Conservation (phyloP, 1,139 yeast species). For the Taiozyma onychis region DNA sequence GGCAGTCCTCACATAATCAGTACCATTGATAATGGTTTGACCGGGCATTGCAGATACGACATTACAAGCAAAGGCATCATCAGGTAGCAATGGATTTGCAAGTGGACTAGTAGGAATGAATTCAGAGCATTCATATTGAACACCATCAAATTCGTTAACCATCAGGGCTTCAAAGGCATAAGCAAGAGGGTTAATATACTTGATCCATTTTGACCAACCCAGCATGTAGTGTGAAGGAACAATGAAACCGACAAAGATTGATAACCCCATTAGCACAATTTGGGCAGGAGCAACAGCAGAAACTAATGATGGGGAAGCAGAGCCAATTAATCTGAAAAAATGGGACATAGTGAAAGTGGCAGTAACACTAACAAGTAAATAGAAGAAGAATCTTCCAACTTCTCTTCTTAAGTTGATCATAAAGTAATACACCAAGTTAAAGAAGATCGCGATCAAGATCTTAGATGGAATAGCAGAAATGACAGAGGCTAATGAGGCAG, state of each 20-base stretch:
- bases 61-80: conserved; percentile 48
- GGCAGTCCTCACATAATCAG: conserved; percentile 44
- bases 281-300: background rate
- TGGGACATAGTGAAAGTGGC: conserved; percentile 66
- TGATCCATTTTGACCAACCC: background rate
- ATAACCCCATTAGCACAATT: background rate
- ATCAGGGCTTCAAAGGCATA: background rate
- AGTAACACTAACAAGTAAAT: conserved; percentile 45
- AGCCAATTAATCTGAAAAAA: conserved; percentile 66
- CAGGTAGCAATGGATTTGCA: conserved; percentile 35
- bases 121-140: background rate
- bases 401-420: conserved; percentile 60
- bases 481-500: conserved; percentile 68
- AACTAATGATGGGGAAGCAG: conserved; percentile 50
- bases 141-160: background rate
- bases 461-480: conserved; percentile 65
- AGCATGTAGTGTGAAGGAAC: background rate
- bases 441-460: conserved; percentile 46
- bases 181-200: background rate
- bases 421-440: conserved; percentile 61
- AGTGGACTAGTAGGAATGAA: conserved; percentile 32
- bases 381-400: conserved; percentile 68
- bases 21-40: conserved; percentile 46
- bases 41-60: conserved; percentile 66
- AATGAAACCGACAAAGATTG: background rate